A percentile compares a stretch with the other conserved stretches of the same genome.
Evolutionary conservation across 2,329 filamentous ascomycete genomes (phyloP).

Genomic region (Plectosphaerella cucumerina): DNA sequence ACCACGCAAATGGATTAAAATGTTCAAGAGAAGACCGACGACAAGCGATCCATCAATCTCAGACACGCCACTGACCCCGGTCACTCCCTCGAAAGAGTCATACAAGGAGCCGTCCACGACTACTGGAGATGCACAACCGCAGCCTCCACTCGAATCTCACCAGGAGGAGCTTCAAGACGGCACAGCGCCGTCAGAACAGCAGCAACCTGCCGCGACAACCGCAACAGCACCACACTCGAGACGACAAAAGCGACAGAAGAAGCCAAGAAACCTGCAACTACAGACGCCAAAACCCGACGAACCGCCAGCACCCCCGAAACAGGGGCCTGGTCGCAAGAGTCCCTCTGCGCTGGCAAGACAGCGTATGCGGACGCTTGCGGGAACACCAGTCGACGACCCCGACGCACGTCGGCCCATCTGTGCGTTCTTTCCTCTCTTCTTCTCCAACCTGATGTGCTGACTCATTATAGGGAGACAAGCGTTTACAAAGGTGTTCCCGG

Average conservation of each 20-base stretch:
- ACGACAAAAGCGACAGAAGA: constrained; percentile 5
- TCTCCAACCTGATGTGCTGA: background rate
- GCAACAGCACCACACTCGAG: constrained; percentile 1
- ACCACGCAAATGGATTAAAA: constrained; percentile 29
- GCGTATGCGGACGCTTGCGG: constrained; percentile 38
- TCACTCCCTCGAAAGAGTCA: constrained; percentile 7
- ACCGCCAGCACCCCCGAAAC: constrained; percentile 1
- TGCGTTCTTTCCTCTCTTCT: constrained; percentile 20
- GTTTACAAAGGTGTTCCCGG: constrained; percentile 39
- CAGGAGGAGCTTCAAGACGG: constrained; percentile 11
- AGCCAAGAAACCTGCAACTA: constrained; percentile 7
- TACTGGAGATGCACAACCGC: background rate
- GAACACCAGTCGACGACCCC: constrained; percentile 38
- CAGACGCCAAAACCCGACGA: constrained; percentile 5
- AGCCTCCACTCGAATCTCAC: constrained; percentile 6
- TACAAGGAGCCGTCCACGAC: background rate
- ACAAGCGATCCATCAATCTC: constrained; percentile 4
- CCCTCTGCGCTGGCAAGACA: constrained; percentile 39
- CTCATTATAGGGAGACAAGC: constrained; percentile 33
- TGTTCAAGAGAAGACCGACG: constrained; percentile 12
- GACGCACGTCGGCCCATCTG: constrained; percentile 33
- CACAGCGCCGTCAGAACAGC: constrained; percentile 4
- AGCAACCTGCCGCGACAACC: constrained; percentile 1
- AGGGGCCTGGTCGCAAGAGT: constrained; percentile 27
- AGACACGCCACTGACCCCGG: constrained; percentile 6